Evolutionary conservation across 441 rosid species (phyloP).

Genomic region (Populus hybrid): DNA sequence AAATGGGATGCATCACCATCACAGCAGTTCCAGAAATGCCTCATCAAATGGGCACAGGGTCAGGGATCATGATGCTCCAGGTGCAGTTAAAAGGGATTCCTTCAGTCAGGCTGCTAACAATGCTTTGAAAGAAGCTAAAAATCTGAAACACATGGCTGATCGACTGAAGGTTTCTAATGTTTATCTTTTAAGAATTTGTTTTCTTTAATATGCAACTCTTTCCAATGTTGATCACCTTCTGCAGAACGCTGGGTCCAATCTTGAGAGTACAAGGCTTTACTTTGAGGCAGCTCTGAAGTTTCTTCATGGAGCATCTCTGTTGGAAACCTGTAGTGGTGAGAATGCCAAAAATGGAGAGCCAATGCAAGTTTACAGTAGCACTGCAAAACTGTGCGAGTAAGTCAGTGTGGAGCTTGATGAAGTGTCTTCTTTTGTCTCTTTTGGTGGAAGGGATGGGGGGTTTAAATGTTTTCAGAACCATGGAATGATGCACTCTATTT

Average conservation of each 20-base stretch:
- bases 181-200: not conserved
- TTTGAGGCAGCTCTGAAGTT: constrained; percentile 68
- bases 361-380: constrained; percentile 44
- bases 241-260: constrained; percentile 49
- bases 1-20: constrained; percentile 21
- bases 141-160: constrained; percentile 50
- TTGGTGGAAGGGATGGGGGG: not conserved
- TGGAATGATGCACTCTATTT: not conserved
- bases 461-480: not conserved
- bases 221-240: constrained; percentile 21
- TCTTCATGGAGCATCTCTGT: constrained; percentile 65
- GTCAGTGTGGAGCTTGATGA: constrained; percentile 22
- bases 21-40: constrained; percentile 18
- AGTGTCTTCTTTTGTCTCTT: not conserved
- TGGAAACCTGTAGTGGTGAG: constrained; percentile 48
- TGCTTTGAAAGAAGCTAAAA: constrained; percentile 57
- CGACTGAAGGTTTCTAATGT: constrained; percentile 52
- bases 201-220: constrained; percentile 21
- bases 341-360: constrained; percentile 43
- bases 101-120: constrained; percentile 32
- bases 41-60: constrained; percentile 21
- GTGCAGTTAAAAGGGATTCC: constrained; percentile 34
- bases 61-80: constrained; percentile 28
- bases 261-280: constrained; percentile 53
- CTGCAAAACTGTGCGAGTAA: constrained; percentile 72